Evolutionary conservation across 73 alveolate species (phyloP), one percentile per base, ranked within the genome.

Genomic region (Blepharisma japonicum): DNA sequence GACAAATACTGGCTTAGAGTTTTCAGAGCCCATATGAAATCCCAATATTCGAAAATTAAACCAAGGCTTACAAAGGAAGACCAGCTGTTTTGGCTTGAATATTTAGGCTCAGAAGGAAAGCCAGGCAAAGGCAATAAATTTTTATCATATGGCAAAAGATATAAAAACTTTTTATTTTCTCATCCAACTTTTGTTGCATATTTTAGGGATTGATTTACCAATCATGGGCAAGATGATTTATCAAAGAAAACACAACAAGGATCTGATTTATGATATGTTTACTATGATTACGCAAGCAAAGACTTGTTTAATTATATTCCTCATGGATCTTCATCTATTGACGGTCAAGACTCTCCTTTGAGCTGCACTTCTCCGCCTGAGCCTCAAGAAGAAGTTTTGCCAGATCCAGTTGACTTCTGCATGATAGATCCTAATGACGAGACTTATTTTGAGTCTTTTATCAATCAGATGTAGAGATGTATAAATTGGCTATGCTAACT

Each of bases 1-100:
- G 67, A 53, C 67, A 53, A 53, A 53, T 53, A 53, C 67, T 53
- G 67, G 67, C 23, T 53, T 14, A 53, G 67, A 53, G 67, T 11
- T 53, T 53, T 53, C 67, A 11, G 67, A 53, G 23, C 27, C 67
- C 23, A 53, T 53, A 53, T 53, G 67, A 53, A 53, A 53, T 14
- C 67, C 67, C 67, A 20, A 4, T 53, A 53, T 20, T 14, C n/a
- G 27, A 20, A 53, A 53, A 53, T 53, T 14, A 53, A 11, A 14
- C 67, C n/a, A 3, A 53, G 27, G n/a, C 23, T 53, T 14, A 14
- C 67, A 2, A 11, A 11, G 23, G 67, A 53, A 53, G 67, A 53
- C 4, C 67, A 53, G 23, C n/a, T 14, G 27, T 53, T 53, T 53
- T 53, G 67, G 67, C 67, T 53, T 53, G 67, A 53, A 53, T 53